A percentile compares a stretch with the other conserved stretches of the same genome.
These are phyloP conservation scores for Ganoderma sinense DNA, from an alignment of 1,284 basidiomycete species.

Conservation along the genomic window DNA sequence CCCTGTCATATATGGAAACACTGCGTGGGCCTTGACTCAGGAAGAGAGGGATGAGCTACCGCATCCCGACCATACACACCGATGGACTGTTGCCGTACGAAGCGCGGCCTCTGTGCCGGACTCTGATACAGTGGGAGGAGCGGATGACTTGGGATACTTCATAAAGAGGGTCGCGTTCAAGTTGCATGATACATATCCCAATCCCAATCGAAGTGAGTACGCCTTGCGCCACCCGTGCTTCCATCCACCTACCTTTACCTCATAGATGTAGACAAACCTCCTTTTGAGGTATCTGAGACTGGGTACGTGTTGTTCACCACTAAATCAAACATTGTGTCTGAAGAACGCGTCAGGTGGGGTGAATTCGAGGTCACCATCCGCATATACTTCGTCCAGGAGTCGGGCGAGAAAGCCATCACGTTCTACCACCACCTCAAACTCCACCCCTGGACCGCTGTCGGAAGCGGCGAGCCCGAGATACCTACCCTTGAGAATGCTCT, in stretches of 20 bases:
- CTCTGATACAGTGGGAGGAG: slow-evolving; percentile 82
- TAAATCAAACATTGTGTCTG: neutral
- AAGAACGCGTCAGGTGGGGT: slow-evolving; percentile 82
- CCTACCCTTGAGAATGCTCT: slow-evolving; percentile 70
- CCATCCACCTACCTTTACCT: neutral
- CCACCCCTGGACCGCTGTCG: slow-evolving; percentile 84
- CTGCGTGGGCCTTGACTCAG: slow-evolving; percentile 83
- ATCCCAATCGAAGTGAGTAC: slow-evolving; percentile 85
- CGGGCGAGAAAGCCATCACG: slow-evolving; percentile 89
- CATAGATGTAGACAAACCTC: slow-evolving; percentile 89
- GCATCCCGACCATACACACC: slow-evolving; percentile 87
- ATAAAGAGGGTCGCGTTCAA: slow-evolving; percentile 98
- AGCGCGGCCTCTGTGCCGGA: slow-evolving; percentile 72
- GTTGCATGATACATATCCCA: slow-evolving; percentile 96
- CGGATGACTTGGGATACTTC: slow-evolving; percentile 88
- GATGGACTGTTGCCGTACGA: slow-evolving; percentile 96
- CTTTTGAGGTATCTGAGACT: slow-evolving; percentile 95
- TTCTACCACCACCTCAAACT: slow-evolving; percentile 95
- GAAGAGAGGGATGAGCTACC: slow-evolving; percentile 72
- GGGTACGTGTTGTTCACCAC: slow-evolving; percentile 55
- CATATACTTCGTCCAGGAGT: slow-evolving; percentile 92
- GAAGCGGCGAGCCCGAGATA: slow-evolving; percentile 63
- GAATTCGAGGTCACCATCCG: slow-evolving; percentile 98
- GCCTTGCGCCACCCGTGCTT: slow-evolving; percentile 7
- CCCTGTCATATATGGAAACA: slow-evolving; percentile 96